These are phyloP conservation scores for Talaromyces sp. DNA, from an alignment of 2,329 filamentous ascomycete genomes.

Conservation along the genomic window DNA sequence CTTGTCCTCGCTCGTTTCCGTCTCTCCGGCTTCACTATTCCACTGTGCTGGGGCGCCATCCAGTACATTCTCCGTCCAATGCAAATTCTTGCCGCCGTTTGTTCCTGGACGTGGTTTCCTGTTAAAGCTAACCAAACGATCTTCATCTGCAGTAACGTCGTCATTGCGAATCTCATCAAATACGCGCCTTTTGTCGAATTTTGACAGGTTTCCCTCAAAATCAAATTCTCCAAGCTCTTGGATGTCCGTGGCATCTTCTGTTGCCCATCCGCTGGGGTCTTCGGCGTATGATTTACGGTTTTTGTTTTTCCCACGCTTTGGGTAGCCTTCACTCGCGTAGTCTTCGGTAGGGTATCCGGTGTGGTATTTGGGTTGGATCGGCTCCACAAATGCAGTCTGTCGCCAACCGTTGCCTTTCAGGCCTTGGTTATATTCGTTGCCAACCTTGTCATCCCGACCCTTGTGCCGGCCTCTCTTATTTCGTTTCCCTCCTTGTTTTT, in stretches of 20 bases:
- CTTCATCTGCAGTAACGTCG: slow-evolving; percentile 81
- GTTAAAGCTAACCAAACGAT: slow-evolving; percentile 87
- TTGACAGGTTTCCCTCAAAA: slow-evolving; percentile 80
- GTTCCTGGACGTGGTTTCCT: slow-evolving; percentile 59
- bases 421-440: slow-evolving; percentile 45
- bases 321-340: slow-evolving; percentile 12
- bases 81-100: slow-evolving; percentile 79
- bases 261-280: slow-evolving; percentile 80
- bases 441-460: slow-evolving; percentile 38
- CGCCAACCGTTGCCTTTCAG: slow-evolving; percentile 56
- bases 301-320: slow-evolving; percentile 42
- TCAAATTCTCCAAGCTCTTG: slow-evolving; percentile 93
- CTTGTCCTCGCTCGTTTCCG: slow-evolving; percentile 37
- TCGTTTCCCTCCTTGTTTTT: slow-evolving; percentile 28
- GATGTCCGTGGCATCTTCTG: slow-evolving; percentile 90
- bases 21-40: slow-evolving; percentile 71
- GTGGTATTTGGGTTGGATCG: slow-evolving; percentile 41
- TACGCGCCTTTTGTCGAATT: slow-evolving; percentile 87
- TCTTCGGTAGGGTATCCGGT: slow-evolving; percentile 18
- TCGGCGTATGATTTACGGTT: slow-evolving; percentile 43
- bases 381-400: slow-evolving; percentile 59
- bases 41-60: slow-evolving; percentile 54
- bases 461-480: slow-evolving; percentile 42
- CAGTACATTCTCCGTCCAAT: slow-evolving; percentile 87
- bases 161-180: slow-evolving; percentile 90